Evolutionary conservation across 148 eudicot genomes (phyloP), one percentile per base, ranked within the genome.

Genomic region (Limonium bicolor): DNA sequence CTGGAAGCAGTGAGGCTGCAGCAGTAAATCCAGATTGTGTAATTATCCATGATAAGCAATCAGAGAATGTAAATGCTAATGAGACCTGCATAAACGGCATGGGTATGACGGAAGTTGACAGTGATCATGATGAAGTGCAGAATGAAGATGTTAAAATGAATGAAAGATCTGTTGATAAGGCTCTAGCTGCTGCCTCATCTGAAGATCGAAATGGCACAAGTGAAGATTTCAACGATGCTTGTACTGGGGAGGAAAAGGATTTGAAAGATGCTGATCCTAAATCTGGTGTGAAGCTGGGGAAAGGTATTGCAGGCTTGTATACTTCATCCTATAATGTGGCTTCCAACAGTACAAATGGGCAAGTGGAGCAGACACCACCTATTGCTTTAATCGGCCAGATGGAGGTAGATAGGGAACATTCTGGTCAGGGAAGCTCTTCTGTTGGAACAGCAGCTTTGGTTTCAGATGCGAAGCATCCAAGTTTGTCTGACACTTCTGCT

Each of bases 1-100:
- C 50, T 31, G 7, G 27, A 33, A 55, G 55, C 31, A 46, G 36
- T n/a, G 52, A 50, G 62, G 55, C 54, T 20, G 36, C 41, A 14
- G 60, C 44, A 41, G 76, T 63, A 47, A 58, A 62, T 26, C 46
- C 61, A 22, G n/a, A 12, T 18, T 60, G 10, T 36, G 35, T 27
- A 40, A 29, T 17, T 36, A 27, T 37, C 6, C 20, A 34, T 57
- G 58, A 41, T 26, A 33, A 4, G 32, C 38, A 45, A 31, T 23
- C 25, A 39, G 40, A 35, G 38, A 46, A 20, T 15, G 48, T 29
- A 42, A 52, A 32, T 71, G 44, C 28, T 37, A 16, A 14, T 7
- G 45, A 15, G 15, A 39, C 15, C 2, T 22, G 16, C 16, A 18
- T 15, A 19, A 25, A 24, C 25, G 20, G 8, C 19, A 13, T 21